These are phyloP conservation scores for Epichloe hybrida DNA, from an alignment of 2,329 filamentous ascomycete genomes.

Conservation along the genomic window DNA sequence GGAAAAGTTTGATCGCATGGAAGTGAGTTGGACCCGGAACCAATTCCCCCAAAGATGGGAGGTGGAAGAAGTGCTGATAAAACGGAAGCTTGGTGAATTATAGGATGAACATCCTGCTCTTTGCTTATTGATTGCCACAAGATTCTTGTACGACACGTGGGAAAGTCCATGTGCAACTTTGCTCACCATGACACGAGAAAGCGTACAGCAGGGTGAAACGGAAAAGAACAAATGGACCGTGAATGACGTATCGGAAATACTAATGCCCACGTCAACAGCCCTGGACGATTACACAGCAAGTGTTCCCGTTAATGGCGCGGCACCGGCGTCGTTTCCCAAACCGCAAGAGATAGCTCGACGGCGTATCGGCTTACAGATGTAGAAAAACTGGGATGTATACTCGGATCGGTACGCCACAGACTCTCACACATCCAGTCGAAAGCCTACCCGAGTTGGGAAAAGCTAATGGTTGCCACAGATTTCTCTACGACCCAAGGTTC, in stretches of 20 bases:
- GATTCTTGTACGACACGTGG: conserved; percentile 11
- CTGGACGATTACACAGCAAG: background rate
- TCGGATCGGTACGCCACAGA: background rate
- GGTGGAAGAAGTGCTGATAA: background rate
- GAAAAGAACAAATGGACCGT: background rate
- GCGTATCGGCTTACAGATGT: background rate
- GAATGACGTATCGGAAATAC: background rate
- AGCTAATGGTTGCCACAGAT: background rate
- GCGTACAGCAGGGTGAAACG: background rate
- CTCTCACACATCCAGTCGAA: background rate
- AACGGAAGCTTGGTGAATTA: conserved; percentile 8
- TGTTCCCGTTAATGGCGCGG: no score
- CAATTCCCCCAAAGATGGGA: no score
- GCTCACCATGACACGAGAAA: conserved; percentile 7
- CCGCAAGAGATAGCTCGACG: background rate
- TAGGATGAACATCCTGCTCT: conserved; percentile 8
- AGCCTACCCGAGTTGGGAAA: no score
- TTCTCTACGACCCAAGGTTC: background rate
- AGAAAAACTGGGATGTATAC: background rate
- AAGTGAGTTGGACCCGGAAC: conserved; percentile 1
- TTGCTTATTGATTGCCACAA: conserved; percentile 2
- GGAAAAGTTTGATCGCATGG: conserved; percentile 8
- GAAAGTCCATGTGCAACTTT: conserved; percentile 15
- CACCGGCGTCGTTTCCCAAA: background rate
- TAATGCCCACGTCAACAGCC: background rate